Evolutionary conservation across 1,284 basidiomycete species (phyloP).

Genomic region (Austroboletus novae-zelandiae): DNA sequence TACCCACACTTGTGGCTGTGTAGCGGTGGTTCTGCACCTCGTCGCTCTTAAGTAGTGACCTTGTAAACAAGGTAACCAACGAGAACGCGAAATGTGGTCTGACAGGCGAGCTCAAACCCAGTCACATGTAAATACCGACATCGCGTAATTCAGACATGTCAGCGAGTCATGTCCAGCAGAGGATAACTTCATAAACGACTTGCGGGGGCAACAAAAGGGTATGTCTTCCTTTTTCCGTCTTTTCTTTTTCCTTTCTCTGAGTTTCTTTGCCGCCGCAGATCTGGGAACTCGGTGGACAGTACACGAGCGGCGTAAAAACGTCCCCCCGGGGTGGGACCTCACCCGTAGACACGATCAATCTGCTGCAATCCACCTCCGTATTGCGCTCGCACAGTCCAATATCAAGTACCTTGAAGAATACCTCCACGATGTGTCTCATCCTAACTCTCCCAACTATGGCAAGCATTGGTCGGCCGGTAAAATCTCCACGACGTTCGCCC

Average conservation of each 20-base stretch:
- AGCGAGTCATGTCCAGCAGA: too few relatives aligned
- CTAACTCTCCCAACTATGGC: conserved; percentile 43
- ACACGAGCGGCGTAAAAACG: conserved; percentile 36
- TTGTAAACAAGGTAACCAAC: too few relatives aligned
- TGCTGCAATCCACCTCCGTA: conserved; percentile 38
- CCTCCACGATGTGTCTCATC: conserved; percentile 45
- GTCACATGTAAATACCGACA: too few relatives aligned
- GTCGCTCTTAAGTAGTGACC: too few relatives aligned
- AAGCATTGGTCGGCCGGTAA: conserved; percentile 44
- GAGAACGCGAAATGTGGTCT: neutral
- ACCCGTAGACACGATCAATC: conserved; percentile 29
- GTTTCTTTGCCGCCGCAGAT: conserved; percentile 14
- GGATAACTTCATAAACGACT: too few relatives aligned
- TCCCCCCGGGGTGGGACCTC: conserved; percentile 37
- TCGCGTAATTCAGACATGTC: too few relatives aligned
- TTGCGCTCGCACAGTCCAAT: conserved; percentile 44
- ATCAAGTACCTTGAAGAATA: conserved; percentile 37
- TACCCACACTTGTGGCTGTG: too few relatives aligned
- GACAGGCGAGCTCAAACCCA: too few relatives aligned
- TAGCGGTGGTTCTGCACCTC: too few relatives aligned
- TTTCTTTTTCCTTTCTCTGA: conserved; percentile 22
- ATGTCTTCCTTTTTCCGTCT: conserved; percentile 26
- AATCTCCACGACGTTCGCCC: conserved; percentile 42
- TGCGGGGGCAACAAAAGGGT: too few relatives aligned
- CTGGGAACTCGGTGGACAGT: conserved; percentile 13